Base-by-base conservation (phyloP, 257 asterid species). In the Lantana camara region DNA sequence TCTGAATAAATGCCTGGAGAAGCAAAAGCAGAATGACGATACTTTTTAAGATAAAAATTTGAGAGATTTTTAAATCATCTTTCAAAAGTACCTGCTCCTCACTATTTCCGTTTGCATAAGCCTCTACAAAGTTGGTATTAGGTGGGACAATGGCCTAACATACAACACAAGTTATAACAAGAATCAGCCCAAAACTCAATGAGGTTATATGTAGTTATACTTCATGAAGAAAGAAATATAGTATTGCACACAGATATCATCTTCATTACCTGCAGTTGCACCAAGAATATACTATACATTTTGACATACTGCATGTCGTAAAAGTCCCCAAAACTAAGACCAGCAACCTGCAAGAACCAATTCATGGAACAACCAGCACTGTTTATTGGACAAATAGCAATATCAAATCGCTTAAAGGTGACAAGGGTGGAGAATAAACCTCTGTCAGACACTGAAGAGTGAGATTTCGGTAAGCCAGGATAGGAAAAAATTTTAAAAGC, bases 361-460 rank as follows among this genome's bases (percentile, higher is more conserved):
- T 23, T 50, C 57, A 60, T 14, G 22, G 52, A 30, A 56, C 56
- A 45, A 14, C 53, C 70, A 57, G 16, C 24, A 41, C 17, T 54
- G 10, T 15, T 1, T 15, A 30, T 24, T 10, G 35, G 21, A 35
- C 44, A 47, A 60, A 29, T 52, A 35, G 20, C 19, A 16, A 16
- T 23, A 63, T 48, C 34, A 57, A 60, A 40, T 27, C 61, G 35
- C 54, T 55, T 32, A 32, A 20, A 38, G 29, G 44, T 23, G 52
- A 61, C 19, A 20, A 24, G 32, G 19, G n/a, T n/a, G 16, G 60
- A 64, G 45, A 34, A 50, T 16, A 59, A 71, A 94, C 99, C 96
- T 94, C 99, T 3, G 96, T 86, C 80, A 94, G 79, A 74, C 99
- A 94, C 66, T 94, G 98, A 48, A 94, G 85, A 21, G 98, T 80